Conservation (phyloP, 352 stramenopile species). For the Globisporangium apiculatum region DNA sequence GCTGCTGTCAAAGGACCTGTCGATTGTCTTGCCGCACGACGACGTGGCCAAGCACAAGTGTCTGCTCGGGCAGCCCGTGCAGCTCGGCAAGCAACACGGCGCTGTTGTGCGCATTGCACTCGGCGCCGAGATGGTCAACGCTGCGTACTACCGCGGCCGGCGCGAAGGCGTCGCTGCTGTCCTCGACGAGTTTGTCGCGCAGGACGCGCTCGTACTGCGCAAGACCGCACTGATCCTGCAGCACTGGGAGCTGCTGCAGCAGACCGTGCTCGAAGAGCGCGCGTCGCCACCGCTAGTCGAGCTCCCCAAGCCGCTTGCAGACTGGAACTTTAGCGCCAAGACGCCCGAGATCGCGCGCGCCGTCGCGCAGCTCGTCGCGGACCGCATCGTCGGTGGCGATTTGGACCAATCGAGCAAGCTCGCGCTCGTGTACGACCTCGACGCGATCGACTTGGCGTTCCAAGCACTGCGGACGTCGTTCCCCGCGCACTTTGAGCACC, state of each 20-base stretch:
- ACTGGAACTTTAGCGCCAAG: constrained; percentile 75
- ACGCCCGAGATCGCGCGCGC: constrained; percentile 49
- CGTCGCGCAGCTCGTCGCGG: constrained; percentile 47
- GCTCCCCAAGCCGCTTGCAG: constrained; percentile 44
- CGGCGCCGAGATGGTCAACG: constrained; percentile 84
- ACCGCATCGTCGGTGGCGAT: constrained; percentile 38
- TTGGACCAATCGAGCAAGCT: constrained; percentile 28
- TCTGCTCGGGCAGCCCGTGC: constrained; percentile 76
- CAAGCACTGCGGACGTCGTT: constrained; percentile 73
- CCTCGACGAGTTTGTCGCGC: constrained; percentile 32
- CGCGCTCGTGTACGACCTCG: constrained; percentile 79
- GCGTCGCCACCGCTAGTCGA: constrained; percentile 26
- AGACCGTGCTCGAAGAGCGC: constrained; percentile 54
- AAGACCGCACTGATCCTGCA: constrained; percentile 69
- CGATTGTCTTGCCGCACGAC: constrained; percentile 35
- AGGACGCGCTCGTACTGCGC: constrained; percentile 49
- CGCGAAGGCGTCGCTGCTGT: constrained; percentile 21
- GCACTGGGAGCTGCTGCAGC: constrained; percentile 58
- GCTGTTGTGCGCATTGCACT: constrained; percentile 81
- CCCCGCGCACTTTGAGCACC: constrained; percentile 81
- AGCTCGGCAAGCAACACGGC: constrained; percentile 50
- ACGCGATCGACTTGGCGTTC: constrained; percentile 83
- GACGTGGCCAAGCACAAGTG: constrained; percentile 46
- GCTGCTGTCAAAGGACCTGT: constrained; percentile 69
- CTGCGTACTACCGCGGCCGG: constrained; percentile 36